A percentile compares a stretch with the other conserved stretches of the same genome.
phyloP scores from a whole-genome alignment of 257 asterid genomes.

The Nicotiana obtusifolia region DNA sequence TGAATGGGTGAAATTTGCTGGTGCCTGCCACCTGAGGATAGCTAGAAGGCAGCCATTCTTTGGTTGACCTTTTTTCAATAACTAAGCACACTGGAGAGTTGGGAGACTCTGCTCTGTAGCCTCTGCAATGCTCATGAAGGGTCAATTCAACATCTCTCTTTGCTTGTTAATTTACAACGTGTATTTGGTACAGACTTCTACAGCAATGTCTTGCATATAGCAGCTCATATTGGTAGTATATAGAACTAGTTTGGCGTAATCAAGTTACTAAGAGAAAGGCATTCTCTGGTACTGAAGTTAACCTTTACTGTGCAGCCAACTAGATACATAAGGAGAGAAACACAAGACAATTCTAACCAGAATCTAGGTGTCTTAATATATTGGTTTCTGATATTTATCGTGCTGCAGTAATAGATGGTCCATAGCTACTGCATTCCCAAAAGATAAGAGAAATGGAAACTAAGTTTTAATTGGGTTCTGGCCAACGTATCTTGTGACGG shows the following conservation, averaged over 20 bases:
- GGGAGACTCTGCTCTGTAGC: background rate
- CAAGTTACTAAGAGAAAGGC: background rate
- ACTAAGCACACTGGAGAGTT: background rate
- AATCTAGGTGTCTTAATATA: no score
- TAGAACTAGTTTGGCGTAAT: background rate
- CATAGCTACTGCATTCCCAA: background rate
- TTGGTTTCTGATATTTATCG: background rate
- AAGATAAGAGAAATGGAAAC: background rate
- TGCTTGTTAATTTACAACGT: background rate
- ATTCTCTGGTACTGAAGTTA: background rate
- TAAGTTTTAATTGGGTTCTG: background rate
- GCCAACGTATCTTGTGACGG: background rate
- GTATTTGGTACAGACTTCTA: background rate
- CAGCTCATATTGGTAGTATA: background rate
- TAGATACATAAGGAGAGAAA: background rate
- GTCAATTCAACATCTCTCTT: background rate
- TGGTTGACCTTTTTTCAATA: background rate
- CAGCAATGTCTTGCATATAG: background rate
- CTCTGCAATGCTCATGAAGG: background rate
- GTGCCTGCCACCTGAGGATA: no score
- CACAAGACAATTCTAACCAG: background rate
- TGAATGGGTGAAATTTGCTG: no score
- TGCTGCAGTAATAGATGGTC: background rate
- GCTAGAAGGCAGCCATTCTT: no score
- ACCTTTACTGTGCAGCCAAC: background rate